Base-by-base conservation (phyloP, 495 filamentous ascomycete genomes). In the Poronia punctata region DNA sequence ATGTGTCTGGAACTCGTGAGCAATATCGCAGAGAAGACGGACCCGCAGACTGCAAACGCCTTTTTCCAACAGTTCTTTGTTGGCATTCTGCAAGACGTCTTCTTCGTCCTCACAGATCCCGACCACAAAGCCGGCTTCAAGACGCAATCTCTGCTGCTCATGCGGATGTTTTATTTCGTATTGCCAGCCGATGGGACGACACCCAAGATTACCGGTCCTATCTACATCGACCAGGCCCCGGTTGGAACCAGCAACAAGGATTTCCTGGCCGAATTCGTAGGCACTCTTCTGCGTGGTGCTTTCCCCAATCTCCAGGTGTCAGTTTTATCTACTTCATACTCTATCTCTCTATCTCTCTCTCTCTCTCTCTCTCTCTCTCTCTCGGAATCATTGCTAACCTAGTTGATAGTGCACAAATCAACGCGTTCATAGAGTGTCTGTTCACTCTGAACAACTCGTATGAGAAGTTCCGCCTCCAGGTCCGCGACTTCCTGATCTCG, bases 91-190 rank as follows among this genome's bases (percentile, higher is more conserved):
- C 92, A 97, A 64, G 92, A 99, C 57, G 86, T 96, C 12, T 95
- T 99, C 74, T 99, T 97, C 57, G 92, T 99, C 14, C 72, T 99
- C 37, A 95, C 90, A 3, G 92, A 99, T 60, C 85, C 84, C 46
- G 93, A 99, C 52, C 92, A 99, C 68, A 99, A 97, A 71, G 90
- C 92, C 45, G 92, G 92, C 0, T 99, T 97, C 72, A 99, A 97
- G 67, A 85, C 86, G 7, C 92, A 99, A 63, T 88, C 89, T 1
- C 76, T 90, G 74, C 71, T 99, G 27, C 69, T 99, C 34, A 87
- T 90, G 32, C 82, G 88, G 50, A 90, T 99, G 83, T 96, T 98
- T 67, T 89, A 85, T 66, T 88, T 96, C 33, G 77, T 95, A 10
- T 75, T 82, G 37, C 74, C 74, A 3, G 67, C 71, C 11, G 74